phyloP scores from a whole-genome alignment of 2,329 filamentous ascomycete species.

The Colletotrichum camelliae region DNA sequence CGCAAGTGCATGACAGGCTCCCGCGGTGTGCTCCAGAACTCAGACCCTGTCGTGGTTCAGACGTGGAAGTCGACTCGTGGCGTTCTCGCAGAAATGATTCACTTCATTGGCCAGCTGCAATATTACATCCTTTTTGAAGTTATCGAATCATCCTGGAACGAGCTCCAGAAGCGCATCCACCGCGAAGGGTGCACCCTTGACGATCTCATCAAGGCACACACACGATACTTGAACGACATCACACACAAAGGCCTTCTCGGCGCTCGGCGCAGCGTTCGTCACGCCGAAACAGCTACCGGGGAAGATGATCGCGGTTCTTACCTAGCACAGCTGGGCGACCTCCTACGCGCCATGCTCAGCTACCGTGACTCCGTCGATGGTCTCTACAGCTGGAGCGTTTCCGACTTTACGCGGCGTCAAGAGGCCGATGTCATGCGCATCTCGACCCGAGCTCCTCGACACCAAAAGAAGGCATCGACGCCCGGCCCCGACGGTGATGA shows the following conservation, averaged over 20 bases:
- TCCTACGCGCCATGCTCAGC: constrained; percentile 90
- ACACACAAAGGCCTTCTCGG: constrained; percentile 95
- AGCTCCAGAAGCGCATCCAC: constrained; percentile 81
- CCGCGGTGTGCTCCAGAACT: constrained; percentile 83
- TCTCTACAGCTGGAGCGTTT: constrained; percentile 92
- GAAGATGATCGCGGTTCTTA: constrained; percentile 78
- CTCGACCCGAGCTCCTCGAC: constrained; percentile 55
- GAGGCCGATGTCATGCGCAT: constrained; percentile 75
- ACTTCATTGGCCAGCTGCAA: constrained; percentile 95
- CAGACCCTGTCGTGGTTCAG: constrained; percentile 69
- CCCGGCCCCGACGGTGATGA: constrained; percentile 26
- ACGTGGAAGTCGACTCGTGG: constrained; percentile 93
- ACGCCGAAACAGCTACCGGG: constrained; percentile 44
- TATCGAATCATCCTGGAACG: constrained; percentile 94
- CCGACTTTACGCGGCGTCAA: constrained; percentile 91
- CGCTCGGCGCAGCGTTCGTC: constrained; percentile 59
- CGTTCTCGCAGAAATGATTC: constrained; percentile 95
- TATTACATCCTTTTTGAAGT: constrained; percentile 99
- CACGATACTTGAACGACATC: constrained; percentile 88
- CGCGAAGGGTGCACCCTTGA: constrained; percentile 91
- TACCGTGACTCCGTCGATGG: constrained; percentile 95
- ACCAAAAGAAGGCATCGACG: constrained; percentile 17
- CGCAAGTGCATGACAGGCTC: constrained; percentile 94
- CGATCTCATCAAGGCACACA: constrained; percentile 92
- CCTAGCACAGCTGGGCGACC: constrained; percentile 88